These are phyloP conservation scores for Aspergillus sojae DNA, from an alignment of 2,329 filamentous ascomycete species.

Conservation along the genomic window DNA sequence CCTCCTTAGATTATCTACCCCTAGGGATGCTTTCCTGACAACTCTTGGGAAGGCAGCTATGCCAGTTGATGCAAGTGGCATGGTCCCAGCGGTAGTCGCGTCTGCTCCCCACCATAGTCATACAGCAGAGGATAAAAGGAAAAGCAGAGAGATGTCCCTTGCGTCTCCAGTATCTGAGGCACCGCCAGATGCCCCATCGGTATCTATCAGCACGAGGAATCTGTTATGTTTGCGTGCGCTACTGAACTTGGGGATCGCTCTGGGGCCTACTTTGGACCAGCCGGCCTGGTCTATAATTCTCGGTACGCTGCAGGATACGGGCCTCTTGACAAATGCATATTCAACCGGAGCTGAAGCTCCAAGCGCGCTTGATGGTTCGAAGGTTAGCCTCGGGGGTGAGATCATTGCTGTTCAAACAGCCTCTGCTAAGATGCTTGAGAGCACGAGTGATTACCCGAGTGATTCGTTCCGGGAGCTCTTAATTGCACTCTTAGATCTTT, in stretches of 20 bases:
- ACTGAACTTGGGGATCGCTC: slow-evolving; percentile 90
- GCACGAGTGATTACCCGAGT: slow-evolving; percentile 87
- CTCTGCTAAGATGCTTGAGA: slow-evolving; percentile 83
- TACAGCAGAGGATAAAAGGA: slow-evolving; percentile 33
- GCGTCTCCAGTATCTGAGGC: slow-evolving; percentile 32
- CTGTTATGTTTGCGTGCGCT: slow-evolving; percentile 86
- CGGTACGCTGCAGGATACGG: slow-evolving; percentile 89
- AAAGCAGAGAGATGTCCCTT: slow-evolving; percentile 29
- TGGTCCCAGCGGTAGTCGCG: slow-evolving; percentile 16
- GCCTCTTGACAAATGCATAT: slow-evolving; percentile 70
- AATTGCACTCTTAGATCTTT: slow-evolving; percentile 70
- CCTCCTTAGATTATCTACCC: slow-evolving; percentile 78
- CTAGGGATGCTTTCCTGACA: slow-evolving; percentile 91
- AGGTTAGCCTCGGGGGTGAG: slow-evolving; percentile 73
- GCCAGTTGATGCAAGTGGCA: slow-evolving; percentile 65
- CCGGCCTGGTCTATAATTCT: slow-evolving; percentile 86
- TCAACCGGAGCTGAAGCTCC: slow-evolving; percentile 35
- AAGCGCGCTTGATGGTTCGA: slow-evolving; percentile 47
- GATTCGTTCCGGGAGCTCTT: slow-evolving; percentile 78
- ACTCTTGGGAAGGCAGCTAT: slow-evolving; percentile 92
- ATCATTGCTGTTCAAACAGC: slow-evolving; percentile 88
- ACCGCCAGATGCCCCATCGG: slow-evolving; percentile 45
- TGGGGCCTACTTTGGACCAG: slow-evolving; percentile 81
- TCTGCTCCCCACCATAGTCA: slow-evolving; percentile 26
- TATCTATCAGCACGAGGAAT: slow-evolving; percentile 80